phyloP scores from a whole-genome alignment of 768 basidiomycete genomes.

The Lactifluus pinguis region DNA sequence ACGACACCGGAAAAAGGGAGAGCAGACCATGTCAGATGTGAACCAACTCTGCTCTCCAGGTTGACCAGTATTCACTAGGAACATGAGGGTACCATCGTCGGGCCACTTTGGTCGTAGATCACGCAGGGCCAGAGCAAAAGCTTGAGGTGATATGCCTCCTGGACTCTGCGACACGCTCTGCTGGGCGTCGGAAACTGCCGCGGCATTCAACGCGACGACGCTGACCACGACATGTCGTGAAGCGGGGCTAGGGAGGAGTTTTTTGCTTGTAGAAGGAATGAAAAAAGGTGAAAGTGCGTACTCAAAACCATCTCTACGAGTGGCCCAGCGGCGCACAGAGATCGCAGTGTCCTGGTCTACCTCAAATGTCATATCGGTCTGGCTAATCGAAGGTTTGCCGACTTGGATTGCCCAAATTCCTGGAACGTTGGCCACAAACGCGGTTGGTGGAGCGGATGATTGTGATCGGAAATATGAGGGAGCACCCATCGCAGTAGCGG shows the following conservation, averaged over 20 bases:
- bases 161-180: background rate
- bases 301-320: conserved; percentile 8
- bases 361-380: conserved; percentile 3
- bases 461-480: background rate
- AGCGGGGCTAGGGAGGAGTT: background rate
- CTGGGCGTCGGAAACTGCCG: conserved; percentile 4
- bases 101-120: conserved; percentile 13
- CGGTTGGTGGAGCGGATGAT: background rate
- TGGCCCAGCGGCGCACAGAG: conserved; percentile 11
- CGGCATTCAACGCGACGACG: conserved; percentile 6
- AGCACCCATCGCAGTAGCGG: background rate
- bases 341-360: conserved; percentile 10
- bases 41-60: conserved; percentile 11
- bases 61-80: conserved; percentile 9
- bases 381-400: conserved; percentile 7
- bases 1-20: background rate
- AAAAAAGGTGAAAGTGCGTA: background rate
- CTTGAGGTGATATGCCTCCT: conserved; percentile 4
- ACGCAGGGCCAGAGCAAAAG: conserved; percentile 9
- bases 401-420: conserved; percentile 15
- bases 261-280: background rate
- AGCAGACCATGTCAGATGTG: conserved; percentile 10
- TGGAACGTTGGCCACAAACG: background rate
- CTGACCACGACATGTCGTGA: conserved; percentile 11
- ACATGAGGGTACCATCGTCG: conserved; percentile 4